Percentiles rank a stretch among this genome's conserved stretches.
Conservation (phyloP, 768 basidiomycete genomes). For the Auricularia heimuer region DNA sequence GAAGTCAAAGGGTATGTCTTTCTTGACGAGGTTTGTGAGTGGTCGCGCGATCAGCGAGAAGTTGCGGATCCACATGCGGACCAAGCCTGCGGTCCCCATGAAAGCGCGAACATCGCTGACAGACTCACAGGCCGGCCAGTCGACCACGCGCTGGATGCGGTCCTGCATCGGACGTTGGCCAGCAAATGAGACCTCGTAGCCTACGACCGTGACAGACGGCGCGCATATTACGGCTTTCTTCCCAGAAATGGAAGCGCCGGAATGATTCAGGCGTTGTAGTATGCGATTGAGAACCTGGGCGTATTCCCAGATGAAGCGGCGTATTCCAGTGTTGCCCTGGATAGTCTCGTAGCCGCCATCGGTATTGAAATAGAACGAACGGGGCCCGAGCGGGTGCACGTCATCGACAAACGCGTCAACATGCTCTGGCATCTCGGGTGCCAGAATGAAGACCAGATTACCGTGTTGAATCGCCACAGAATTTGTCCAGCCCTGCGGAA, state of each 20-base stretch:
- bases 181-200: slow-evolving; percentile 28
- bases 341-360: slow-evolving; percentile 27
- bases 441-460: slow-evolving; percentile 27
- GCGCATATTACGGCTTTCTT: slow-evolving; percentile 25
- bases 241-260: slow-evolving; percentile 29
- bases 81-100: slow-evolving; percentile 17
- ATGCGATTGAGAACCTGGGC: slow-evolving; percentile 26
- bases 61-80: slow-evolving; percentile 15
- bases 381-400: slow-evolving; percentile 25
- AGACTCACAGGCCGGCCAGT: slow-evolving; percentile 13
- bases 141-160: slow-evolving; percentile 16
- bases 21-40: slow-evolving; percentile 13
- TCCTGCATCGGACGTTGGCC: slow-evolving; percentile 22
- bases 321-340: slow-evolving; percentile 26
- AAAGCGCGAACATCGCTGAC: slow-evolving; percentile 18
- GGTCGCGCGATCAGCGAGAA: slow-evolving; percentile 14
- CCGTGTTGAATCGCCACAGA: slow-evolving; percentile 31
- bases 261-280: slow-evolving; percentile 26
- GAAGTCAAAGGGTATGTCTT: slow-evolving; percentile 23
- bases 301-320: slow-evolving; percentile 32
- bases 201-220: slow-evolving; percentile 22
- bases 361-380: slow-evolving; percentile 17
- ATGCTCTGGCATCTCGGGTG: slow-evolving; percentile 29
- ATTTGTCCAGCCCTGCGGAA: slow-evolving; percentile 36
- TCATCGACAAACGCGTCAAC: slow-evolving; percentile 33